A percentile compares a stretch with the other conserved stretches of the same genome.
Conservation (phyloP, 768 basidiomycete genomes). For the Galerina marginata region DNA sequence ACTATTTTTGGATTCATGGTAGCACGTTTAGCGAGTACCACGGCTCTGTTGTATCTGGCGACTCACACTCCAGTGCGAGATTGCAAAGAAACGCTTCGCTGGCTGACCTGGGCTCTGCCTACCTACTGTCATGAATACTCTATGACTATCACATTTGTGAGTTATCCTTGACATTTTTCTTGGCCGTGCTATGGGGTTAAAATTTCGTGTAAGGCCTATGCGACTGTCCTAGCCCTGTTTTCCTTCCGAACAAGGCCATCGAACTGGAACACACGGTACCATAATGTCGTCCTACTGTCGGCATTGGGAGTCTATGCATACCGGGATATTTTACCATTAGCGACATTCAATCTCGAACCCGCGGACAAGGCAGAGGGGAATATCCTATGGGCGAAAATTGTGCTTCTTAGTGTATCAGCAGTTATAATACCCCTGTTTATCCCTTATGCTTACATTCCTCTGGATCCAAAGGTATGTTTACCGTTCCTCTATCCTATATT, state of each 20-base stretch:
- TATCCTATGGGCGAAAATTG: conserved; percentile 56
- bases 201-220: too few species aligned
- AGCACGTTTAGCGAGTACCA: conserved; percentile 15
- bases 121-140: too few species aligned
- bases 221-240: too few species aligned
- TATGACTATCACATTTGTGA: too few species aligned
- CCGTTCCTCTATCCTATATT: background rate
- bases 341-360: conserved; percentile 48
- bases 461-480: conserved; percentile 47
- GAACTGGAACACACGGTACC: conserved; percentile 19
- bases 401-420: conserved; percentile 44
- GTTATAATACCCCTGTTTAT: conserved; percentile 56
- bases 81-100: too few species aligned
- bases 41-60: conserved; percentile 11
- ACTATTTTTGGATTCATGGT: conserved; percentile 17
- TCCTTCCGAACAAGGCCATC: too few species aligned
- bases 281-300: conserved; percentile 32
- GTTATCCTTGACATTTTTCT: too few species aligned
- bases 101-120: too few species aligned
- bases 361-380: conserved; percentile 48
- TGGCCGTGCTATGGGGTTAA: too few species aligned
- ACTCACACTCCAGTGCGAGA: background rate
- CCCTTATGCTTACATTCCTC: conserved; percentile 57
- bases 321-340: conserved; percentile 60
- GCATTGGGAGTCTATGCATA: conserved; percentile 51